These are phyloP conservation scores for Linanthus parryae DNA, from an alignment of 148 eudicot species.

Conservation along the genomic window DNA sequence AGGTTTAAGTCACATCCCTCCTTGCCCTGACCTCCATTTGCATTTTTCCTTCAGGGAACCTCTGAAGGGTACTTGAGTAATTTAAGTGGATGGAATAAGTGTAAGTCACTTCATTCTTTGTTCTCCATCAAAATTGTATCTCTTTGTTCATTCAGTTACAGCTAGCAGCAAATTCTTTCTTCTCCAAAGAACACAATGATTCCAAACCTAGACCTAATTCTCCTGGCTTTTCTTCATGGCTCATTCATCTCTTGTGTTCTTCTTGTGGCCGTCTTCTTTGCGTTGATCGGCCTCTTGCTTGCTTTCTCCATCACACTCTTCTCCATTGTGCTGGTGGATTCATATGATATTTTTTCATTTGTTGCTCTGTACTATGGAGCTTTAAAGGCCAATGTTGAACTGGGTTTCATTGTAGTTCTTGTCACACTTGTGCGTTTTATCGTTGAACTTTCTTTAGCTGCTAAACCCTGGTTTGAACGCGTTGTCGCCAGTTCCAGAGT, in stretches of 20 bases:
- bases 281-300: slow-evolving; percentile 23
- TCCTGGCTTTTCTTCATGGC: slow-evolving; percentile 49
- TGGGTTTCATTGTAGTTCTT: slow-evolving; percentile 31
- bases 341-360: slow-evolving; percentile 12
- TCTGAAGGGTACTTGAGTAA: slow-evolving; percentile 7
- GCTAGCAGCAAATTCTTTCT: background rate
- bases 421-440: slow-evolving; percentile 10
- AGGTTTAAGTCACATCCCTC: background rate
- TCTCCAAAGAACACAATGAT: slow-evolving; percentile 12
- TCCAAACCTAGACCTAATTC: slow-evolving; percentile 40
- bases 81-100: slow-evolving; percentile 24
- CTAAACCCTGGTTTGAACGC: slow-evolving; percentile 14
- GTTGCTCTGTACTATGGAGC: slow-evolving; percentile 15
- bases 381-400: slow-evolving; percentile 24
- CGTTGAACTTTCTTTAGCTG: slow-evolving; percentile 2
- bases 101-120: slow-evolving; percentile 41
- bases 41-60: no score
- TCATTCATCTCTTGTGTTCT: slow-evolving; percentile 39
- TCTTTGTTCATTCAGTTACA: slow-evolving; percentile 10
- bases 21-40: no score
- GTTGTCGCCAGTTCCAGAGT: background rate
- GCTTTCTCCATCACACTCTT: slow-evolving; percentile 29
- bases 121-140: slow-evolving; percentile 2
- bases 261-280: slow-evolving; percentile 25
- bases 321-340: slow-evolving; percentile 19